These are phyloP conservation scores for Trifolium repens DNA, from an alignment of 306 rosid species.

Conservation along the genomic window DNA sequence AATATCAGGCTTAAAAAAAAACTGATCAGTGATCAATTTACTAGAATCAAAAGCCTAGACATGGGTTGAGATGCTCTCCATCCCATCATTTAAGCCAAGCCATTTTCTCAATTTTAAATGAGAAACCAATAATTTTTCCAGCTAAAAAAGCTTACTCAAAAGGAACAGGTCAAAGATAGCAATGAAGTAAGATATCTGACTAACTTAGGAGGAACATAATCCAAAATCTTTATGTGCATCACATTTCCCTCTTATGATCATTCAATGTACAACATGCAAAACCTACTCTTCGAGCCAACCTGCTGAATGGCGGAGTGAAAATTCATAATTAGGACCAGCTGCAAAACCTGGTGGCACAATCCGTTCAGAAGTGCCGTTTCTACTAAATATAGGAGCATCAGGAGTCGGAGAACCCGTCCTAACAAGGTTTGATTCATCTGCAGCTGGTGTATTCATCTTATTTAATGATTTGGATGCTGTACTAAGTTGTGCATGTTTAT, in stretches of 20 bases:
- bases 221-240: neutral
- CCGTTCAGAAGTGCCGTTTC: constrained; percentile 25
- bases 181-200: neutral
- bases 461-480: constrained; percentile 39
- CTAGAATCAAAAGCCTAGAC: too few species aligned
- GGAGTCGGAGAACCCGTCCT: constrained; percentile 41
- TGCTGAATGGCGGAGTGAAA: constrained; percentile 52
- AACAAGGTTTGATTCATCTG: constrained; percentile 52
- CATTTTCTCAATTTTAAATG: neutral
- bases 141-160: neutral
- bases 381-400: constrained; percentile 27
- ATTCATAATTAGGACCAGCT: constrained; percentile 45
- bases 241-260: neutral
- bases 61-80: too few species aligned
- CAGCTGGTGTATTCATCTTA: constrained; percentile 43
- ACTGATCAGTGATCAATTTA: too few species aligned
- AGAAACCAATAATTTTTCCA: neutral
- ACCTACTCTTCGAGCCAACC: constrained; percentile 78
- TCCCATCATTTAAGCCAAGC: too few species aligned
- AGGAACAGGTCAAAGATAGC: neutral
- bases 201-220: neutral
- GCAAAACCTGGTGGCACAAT: constrained; percentile 53
- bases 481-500: constrained; percentile 41
- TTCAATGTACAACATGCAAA: neutral
- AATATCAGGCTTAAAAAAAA: too few species aligned